Conservation (phyloP, 2,329 filamentous ascomycete genomes). For the Penicillium sclerotiorum region DNA sequence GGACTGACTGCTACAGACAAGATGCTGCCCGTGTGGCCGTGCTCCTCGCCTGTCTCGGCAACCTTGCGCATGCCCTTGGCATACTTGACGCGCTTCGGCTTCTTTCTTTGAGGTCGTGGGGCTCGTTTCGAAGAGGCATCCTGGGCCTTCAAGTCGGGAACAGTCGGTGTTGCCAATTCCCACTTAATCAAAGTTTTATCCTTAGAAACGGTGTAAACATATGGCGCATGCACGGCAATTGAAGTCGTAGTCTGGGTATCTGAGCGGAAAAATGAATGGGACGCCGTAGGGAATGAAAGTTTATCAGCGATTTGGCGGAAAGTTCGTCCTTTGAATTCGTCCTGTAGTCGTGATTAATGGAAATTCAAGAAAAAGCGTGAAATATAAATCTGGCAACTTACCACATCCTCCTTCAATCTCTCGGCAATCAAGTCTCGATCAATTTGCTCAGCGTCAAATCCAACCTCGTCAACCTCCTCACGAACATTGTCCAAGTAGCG, state of each 20-base stretch:
- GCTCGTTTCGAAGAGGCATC: constrained; percentile 64
- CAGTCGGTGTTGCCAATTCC: constrained; percentile 65
- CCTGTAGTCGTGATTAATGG: constrained; percentile 39
- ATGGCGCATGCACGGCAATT: constrained; percentile 76
- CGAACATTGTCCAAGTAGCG: constrained; percentile 90
- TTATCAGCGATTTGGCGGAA: constrained; percentile 78
- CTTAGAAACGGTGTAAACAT: constrained; percentile 85
- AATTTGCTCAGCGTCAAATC: constrained; percentile 92
- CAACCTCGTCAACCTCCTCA: constrained; percentile 77
- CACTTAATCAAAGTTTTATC: constrained; percentile 86
- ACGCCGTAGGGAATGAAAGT: constrained; percentile 68
- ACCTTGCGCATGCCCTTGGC: constrained; percentile 46
- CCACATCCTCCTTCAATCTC: constrained; percentile 85
- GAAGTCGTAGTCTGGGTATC: constrained; percentile 78
- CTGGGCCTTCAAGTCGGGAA: constrained; percentile 61
- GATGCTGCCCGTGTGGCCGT: constrained; percentile 79
- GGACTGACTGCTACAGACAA: constrained; percentile 82
- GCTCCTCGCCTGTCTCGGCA: constrained; percentile 49
- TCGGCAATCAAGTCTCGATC: constrained; percentile 91
- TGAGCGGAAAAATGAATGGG: constrained; percentile 73
- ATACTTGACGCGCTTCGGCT: constrained; percentile 54
- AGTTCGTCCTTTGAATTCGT: constrained; percentile 86
- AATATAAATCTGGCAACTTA: constrained; percentile 31
- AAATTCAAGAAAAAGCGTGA: not conserved
- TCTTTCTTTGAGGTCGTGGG: constrained; percentile 49